Conservation (phyloP, 108 stramenopile species). For the Fragilariopsis cylindrus region DNA sequence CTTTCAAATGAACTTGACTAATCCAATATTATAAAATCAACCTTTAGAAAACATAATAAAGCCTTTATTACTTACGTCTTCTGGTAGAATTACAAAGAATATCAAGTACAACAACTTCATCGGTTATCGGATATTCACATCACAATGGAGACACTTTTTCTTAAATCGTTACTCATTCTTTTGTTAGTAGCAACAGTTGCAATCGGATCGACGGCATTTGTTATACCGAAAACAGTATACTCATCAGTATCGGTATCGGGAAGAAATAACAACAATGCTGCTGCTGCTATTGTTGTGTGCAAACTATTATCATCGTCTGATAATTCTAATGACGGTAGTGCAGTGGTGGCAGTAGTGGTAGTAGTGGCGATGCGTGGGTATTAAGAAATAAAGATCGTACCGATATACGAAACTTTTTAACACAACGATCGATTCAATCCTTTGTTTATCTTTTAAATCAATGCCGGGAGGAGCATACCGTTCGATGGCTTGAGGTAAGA, state of each 20-base stretch:
- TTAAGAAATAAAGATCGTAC: conserved; percentile 29
- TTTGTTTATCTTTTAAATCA: conserved; percentile 69
- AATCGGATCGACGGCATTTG: not conserved
- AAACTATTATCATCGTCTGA: conserved; percentile 5
- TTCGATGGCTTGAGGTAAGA: conserved; percentile 55
- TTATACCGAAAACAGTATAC: not conserved
- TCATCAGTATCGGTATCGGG: not conserved
- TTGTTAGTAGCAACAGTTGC: conserved; percentile 1
- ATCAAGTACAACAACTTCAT: not conserved
- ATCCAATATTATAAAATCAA: too few species aligned
- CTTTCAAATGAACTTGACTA: too few species aligned
- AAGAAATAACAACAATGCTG: not conserved
- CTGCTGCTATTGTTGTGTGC: not conserved
- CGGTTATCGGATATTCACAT: not conserved
- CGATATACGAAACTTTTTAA: conserved; percentile 60
- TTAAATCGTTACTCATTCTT: not conserved
- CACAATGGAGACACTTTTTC: not conserved
- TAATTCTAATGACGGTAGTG: not conserved
- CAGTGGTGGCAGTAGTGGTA: not conserved
- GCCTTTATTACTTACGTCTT: too few species aligned
- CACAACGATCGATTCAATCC: conserved; percentile 79
- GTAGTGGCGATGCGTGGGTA: not conserved
- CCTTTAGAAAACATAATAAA: too few species aligned
- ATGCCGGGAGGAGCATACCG: conserved; percentile 78
- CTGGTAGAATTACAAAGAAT: too few species aligned